Evolutionary conservation across 139 green algal species (phyloP), one percentile per base, ranked within the genome.

Genomic region (Raphidocelis subcapitata): DNA sequence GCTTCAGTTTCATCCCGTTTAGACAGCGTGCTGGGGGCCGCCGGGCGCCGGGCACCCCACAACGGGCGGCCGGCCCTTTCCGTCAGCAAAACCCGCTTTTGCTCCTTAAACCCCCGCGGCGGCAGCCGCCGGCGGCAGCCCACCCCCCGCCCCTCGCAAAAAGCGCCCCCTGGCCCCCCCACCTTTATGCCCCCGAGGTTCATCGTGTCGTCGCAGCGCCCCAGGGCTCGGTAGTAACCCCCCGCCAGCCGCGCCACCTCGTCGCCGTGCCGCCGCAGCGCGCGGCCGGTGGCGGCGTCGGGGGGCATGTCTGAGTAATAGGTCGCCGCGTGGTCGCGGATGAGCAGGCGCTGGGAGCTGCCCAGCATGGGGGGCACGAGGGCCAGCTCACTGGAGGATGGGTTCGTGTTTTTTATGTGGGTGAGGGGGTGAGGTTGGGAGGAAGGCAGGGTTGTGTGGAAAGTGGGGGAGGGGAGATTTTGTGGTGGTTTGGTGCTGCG

Each of bases 171-270:
- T n/a, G n/a, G n/a, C n/a, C n/a, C n/a, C n/a, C n/a, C 12, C 36
- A 87, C 87, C 82, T 95, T 96, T 80, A 96, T 95, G 35, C 88
- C 93, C 23, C 94, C 94, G n/a, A 98, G 85, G 85, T 98, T 98
- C 94, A 98, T 98, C 2, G 94, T 97, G 85, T 98, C 93, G 72
- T 98, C 94, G 28, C 79, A 84, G 10, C 94, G 80, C 0, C 94
- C 94, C n/a, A 87, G 86, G 0, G 93, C 91, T 0, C 44, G 54
- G 66, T 79, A 80, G 69, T 82, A 91, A 33, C 91, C 90, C 0
- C 84, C 77, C 1, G 82, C 67, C 62, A 94, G 69, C 35, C 81
- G 79, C 79, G 88, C 81, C 60, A 98, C 24, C 80, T 93, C 91
- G 65, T 98, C 94, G 1, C 94, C 94, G 66, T 98, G 94, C 18